Percentiles rank a stretch among this genome's conserved stretches.
Evolutionary conservation across 1,284 basidiomycete genomes (phyloP).

Genomic region (Naganishia cerealis): DNA sequence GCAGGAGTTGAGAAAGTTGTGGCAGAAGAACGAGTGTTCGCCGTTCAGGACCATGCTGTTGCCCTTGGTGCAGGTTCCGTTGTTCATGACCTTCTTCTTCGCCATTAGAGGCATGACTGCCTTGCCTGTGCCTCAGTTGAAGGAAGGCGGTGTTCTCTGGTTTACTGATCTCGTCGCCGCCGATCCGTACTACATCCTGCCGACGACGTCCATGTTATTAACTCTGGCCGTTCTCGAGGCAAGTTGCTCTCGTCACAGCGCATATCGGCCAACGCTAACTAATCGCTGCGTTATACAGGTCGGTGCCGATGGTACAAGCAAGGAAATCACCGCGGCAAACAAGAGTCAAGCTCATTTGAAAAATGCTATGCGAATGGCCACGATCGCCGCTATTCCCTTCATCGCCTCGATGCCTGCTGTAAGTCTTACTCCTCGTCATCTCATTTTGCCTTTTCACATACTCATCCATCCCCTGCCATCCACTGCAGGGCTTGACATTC

Average conservation of each 20-base stretch:
- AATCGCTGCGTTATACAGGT: conserved; percentile 56
- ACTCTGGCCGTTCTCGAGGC: conserved; percentile 75
- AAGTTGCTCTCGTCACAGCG: conserved; percentile 40
- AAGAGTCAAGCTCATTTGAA: conserved; percentile 64
- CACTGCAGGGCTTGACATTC: conserved; percentile 56
- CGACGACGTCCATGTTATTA: conserved; percentile 63
- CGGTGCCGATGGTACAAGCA: conserved; percentile 57
- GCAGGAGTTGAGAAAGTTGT: conserved; percentile 64
- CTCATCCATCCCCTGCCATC: neutral
- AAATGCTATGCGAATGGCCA: conserved; percentile 68
- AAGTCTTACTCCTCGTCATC: conserved; percentile 30
- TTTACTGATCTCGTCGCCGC: conserved; percentile 73
- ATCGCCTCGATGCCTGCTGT: conserved; percentile 60
- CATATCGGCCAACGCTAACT: neutral
- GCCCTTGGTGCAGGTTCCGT: conserved; percentile 71
- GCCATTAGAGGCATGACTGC: conserved; percentile 72
- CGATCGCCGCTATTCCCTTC: conserved; percentile 63
- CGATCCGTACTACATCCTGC: conserved; percentile 78
- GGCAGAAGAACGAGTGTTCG: conserved; percentile 69
- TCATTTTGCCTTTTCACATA: neutral
- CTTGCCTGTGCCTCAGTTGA: conserved; percentile 70
- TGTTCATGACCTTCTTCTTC: conserved; percentile 83
- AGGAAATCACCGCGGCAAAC: conserved; percentile 45
- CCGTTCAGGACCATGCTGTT: conserved; percentile 63
- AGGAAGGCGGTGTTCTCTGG: conserved; percentile 73